Conservation (phyloP, 2,329 filamentous ascomycete species). For the Penicillium italicum region DNA sequence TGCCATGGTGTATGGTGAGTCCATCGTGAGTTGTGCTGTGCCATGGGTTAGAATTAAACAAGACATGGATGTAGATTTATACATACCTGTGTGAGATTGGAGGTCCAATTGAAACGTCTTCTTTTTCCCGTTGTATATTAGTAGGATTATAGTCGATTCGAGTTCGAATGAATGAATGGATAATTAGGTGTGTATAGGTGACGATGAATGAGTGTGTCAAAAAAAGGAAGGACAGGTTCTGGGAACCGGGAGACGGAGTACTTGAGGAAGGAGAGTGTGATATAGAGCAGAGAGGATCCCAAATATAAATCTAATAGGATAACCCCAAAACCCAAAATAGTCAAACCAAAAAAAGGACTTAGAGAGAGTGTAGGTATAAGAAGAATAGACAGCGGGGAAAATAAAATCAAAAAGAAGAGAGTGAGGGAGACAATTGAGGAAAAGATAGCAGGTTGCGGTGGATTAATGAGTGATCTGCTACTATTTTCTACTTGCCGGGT, state of each 20-base stretch:
- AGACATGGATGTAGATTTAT: background rate
- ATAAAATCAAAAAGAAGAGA: conserved; percentile 32
- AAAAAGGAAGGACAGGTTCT: conserved; percentile 38
- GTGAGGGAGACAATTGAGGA: conserved; percentile 12
- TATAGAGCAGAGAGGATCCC: conserved; percentile 25
- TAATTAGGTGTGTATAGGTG: conserved; percentile 27
- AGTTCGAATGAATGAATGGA: conserved; percentile 34
- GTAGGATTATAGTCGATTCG: background rate
- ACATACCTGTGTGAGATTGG: conserved; percentile 5
- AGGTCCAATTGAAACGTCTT: background rate
- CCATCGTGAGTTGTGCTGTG: conserved; percentile 51
- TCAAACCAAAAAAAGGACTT: conserved; percentile 20
- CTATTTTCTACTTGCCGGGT: conserved; percentile 31
- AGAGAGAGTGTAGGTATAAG: conserved; percentile 23
- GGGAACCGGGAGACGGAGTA: conserved; percentile 26
- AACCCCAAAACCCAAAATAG: conserved; percentile 32
- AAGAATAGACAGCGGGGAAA: conserved; percentile 19
- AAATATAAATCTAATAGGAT: conserved; percentile 23
- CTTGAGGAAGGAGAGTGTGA: conserved; percentile 32
- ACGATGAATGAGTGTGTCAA: conserved; percentile 10
- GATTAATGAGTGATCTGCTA: conserved; percentile 40
- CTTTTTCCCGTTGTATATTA: background rate
- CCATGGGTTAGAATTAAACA: background rate
- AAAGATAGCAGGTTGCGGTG: conserved; percentile 28
- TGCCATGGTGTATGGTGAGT: conserved; percentile 56